Evolutionary conservation across 2,329 filamentous ascomycete genomes (phyloP).

Genomic region (Lasiodiplodia citricola): DNA sequence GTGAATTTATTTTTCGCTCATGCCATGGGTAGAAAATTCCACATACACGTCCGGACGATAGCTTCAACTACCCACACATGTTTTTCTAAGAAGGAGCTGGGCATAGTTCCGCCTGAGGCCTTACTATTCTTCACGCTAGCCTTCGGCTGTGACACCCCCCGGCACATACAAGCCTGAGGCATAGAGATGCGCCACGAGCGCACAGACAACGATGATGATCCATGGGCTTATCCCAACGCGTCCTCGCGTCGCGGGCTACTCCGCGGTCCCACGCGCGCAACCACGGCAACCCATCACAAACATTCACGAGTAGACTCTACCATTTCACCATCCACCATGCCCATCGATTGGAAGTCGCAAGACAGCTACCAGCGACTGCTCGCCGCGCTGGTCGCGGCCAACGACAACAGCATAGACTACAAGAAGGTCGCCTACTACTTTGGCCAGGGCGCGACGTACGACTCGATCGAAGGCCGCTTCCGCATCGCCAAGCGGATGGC

Average conservation of each 20-base stretch:
- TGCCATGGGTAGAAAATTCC: too few relatives aligned
- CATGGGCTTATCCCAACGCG: slow-evolving; percentile 9
- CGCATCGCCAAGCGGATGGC: slow-evolving; percentile 52
- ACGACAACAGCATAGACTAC: slow-evolving; percentile 48
- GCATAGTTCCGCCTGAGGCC: too few relatives aligned
- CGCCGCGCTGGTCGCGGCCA: slow-evolving; percentile 46
- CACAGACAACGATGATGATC: not conserved
- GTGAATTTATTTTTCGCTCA: too few relatives aligned
- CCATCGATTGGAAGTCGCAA: slow-evolving; percentile 45
- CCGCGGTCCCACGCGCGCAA: slow-evolving; percentile 4
- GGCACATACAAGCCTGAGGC: not conserved
- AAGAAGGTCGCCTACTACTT: slow-evolving; percentile 51
- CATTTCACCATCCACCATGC: slow-evolving; percentile 32
- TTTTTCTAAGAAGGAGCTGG: too few relatives aligned
- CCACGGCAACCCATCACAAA: slow-evolving; percentile 1
- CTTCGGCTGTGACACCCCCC: too few relatives aligned
- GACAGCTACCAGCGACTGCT: slow-evolving; percentile 47
- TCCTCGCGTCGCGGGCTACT: slow-evolving; percentile 2
- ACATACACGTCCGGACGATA: too few relatives aligned
- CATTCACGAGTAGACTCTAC: not conserved
- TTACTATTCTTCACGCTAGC: too few relatives aligned
- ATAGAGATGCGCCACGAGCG: not conserved
- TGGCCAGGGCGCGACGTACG: slow-evolving; percentile 53
- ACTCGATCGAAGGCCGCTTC: slow-evolving; percentile 55
- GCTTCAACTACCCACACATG: too few relatives aligned